Evolutionary conservation across 1,139 yeast species (phyloP), one percentile per base, ranked within the genome.

Genomic region (Yamadazyma diddensiae): DNA sequence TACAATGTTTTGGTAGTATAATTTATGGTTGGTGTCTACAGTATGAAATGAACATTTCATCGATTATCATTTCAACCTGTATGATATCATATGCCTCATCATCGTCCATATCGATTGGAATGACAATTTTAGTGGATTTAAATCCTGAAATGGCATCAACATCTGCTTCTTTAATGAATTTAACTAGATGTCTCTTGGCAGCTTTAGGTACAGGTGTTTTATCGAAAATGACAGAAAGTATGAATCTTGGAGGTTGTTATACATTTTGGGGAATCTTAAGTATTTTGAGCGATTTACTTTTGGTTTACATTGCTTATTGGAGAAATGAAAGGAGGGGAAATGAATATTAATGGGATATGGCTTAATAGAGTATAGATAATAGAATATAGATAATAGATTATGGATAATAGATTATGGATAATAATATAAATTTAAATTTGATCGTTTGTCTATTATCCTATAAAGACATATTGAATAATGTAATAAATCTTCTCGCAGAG

Each of bases 21-120:
- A 57, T 63, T 2, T 65, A 58, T 43, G 72, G 72, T 2, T 65
- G 71, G 71, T 61, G 70, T 34, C 38, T 65, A 13, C 56, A 65
- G 28, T 54, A 36, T 30, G 42, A 47, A 22, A 40, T 43, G 20
- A 48, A 52, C 26, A 47, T 62, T 6, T 36, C 55, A 9, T 53
- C 67, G 6, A 55, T 63, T 9, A 57, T 62, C 21, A 52, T 65
- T 4, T 51, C 65, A 9, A 53, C 65, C 5, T 43, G 50, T 15
- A 40, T 64, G 31, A 43, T 63, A 14, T 52, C 70, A 2, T 50
- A 50, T 35, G 42, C 64, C 6, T 39, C 61, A 5, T 42, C 66
- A 2, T 39, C 56, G 8, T 43, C 57, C 26, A 49, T 65, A 18
- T 43, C 68, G 0, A 46, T 53, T 12, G 50, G 53, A 12, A 60